Percentiles rank a stretch among this genome's conserved stretches.
Conservation (phyloP, 306 rosid species). For the Acacia confusa region DNA sequence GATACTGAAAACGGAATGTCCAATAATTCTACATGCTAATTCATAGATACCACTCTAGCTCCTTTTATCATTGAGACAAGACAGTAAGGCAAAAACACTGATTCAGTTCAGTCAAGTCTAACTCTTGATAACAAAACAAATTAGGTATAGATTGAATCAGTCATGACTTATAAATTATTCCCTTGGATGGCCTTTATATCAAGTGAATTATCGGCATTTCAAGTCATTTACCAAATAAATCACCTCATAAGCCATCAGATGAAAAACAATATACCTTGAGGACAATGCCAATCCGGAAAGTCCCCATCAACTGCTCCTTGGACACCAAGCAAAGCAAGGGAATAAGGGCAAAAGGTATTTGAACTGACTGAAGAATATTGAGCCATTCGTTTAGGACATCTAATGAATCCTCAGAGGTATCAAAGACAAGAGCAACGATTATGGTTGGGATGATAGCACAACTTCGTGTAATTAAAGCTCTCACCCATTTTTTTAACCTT, state of each 20-base stretch:
- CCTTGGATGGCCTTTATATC: background rate
- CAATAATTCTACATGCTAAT: background rate
- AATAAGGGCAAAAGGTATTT: constrained; percentile 96
- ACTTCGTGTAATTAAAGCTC: constrained; percentile 91
- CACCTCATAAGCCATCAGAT: constrained; percentile 17
- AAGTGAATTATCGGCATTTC: constrained; percentile 13
- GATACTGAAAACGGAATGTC: background rate
- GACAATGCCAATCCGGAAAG: constrained; percentile 66
- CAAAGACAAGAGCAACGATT: constrained; percentile 79
- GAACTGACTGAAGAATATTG: constrained; percentile 92
- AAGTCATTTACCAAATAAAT: constrained; percentile 17
- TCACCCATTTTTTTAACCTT: constrained; percentile 86
- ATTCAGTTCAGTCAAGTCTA: background rate
- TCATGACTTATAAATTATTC: constrained; percentile 18
- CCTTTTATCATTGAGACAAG: constrained; percentile 7
- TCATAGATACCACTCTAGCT: background rate
- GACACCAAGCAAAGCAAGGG: constrained; percentile 93
- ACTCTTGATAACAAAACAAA: background rate
- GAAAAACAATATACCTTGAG: constrained; percentile 60
- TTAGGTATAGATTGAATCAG: background rate
- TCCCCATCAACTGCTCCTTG: constrained; percentile 87
- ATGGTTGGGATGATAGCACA: constrained; percentile 92
- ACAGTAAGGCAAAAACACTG: background rate
- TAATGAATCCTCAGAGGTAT: constrained; percentile 60
- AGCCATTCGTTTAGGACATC: constrained; percentile 94